Base-by-base conservation (phyloP, 2,329 filamentous ascomycete genomes). In the Epichloe coenophiala region DNA sequence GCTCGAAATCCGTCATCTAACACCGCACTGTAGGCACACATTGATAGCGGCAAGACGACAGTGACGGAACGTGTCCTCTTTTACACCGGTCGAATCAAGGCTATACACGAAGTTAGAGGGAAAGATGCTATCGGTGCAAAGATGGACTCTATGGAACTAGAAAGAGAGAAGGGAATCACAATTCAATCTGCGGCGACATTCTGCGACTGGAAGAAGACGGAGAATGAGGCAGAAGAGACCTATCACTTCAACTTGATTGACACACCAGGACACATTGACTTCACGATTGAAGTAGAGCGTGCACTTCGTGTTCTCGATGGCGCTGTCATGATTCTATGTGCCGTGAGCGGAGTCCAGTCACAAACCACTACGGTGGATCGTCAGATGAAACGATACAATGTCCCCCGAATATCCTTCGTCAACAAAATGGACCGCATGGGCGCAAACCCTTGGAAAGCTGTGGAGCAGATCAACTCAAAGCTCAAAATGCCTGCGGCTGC, bases 391-490 rank as follows among this genome's bases (percentile, higher is more conserved):
- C 83, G 93, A 59, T 98, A 98, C 76, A 91, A 97, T 64, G 84
- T 98, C 93, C 93, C 54, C 54, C 80, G 93, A 60, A 83, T 98
- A 66, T 95, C 87, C 50, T 98, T 98, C 63, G 82, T 98, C 66
- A 98, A 98, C 75, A 98, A 98, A 77, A 97, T 98, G 91, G 93
- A 98, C 65, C 85, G 93, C 57, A 96, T 96, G 86, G 93, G 93
- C 53, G 88, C 93, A 57, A 97, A 98, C 65, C 93, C 93, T 8
- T 98, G 90, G 81, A 96, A 95, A 71, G 90, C 89, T 8, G 83
- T 98, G 51, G 91, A 98, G 40, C 90, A 96, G 71, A 97, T 98
- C 75, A 96, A 95, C 72, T 80, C 83, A 61, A 98, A 98, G 72
- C 80, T 98, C 55, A 90, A 90, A 71, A 84, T 97, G 49, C 83